Evolutionary conservation across 805 yeast genomes (phyloP), one percentile per base, ranked within the genome.

Genomic region (Millerozyma acaciae): DNA sequence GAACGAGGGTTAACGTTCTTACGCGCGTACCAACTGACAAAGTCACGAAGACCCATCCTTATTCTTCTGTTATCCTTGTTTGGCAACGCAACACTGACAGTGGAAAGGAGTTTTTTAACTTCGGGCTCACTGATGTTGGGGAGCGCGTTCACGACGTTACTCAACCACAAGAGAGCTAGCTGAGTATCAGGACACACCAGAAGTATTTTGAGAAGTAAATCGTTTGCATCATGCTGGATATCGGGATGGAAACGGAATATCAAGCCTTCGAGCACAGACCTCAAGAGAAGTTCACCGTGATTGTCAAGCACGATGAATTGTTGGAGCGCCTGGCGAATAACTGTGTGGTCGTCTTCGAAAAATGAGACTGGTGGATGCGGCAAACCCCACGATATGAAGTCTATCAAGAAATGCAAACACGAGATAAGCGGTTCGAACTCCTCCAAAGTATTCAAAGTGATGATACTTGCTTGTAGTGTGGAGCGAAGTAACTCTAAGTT

Each of bases 311-410:
- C 38, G 22, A 80, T 55, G 26, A 79, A 63, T 21, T 58, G 56
- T 32, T 73, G 52, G 15, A 81, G 65, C 28, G 70, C 68, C 16
- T 56, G 50, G 37, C 75, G 72, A 42, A 84, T 73, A 15, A 26
- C 22, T n/a, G 64, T 68, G 8, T 83, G 80, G 26, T 78, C 75
- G 14, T 60, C 61, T 14, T 70, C 75, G 34, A 74, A 70, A 25
- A 81, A 71, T 6, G 95, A 81, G 13, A 84, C 70, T 4, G 96
- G 96, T 2, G 96, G 88, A 7, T 74, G 65, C 17, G 73, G 80
- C 43, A 81, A 76, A 1, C 95, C 96, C 90, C 94, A 89, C 5
- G 88, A 75, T 15, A 84, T 59, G 21, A 87, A 67, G 54, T 93
- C 98, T 43, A 85, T 80, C 45, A 89, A 58, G 54, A 76, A 87